phyloP scores from a whole-genome alignment of 2,329 filamentous ascomycete species.

The Arthrobotrys sinensis region DNA sequence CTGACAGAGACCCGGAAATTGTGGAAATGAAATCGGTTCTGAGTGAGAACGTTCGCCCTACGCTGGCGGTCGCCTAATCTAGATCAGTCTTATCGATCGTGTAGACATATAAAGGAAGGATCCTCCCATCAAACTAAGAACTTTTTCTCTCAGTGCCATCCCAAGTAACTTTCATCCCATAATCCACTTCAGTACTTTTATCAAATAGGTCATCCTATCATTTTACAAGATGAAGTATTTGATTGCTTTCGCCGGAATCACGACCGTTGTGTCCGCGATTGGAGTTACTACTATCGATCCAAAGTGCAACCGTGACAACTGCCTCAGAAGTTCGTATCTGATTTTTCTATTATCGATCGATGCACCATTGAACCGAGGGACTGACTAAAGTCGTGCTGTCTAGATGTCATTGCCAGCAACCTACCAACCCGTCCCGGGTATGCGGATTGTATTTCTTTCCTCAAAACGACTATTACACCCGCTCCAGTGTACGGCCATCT shows the following conservation, averaged over 20 bases:
- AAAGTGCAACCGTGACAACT: neutral
- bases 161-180: neutral
- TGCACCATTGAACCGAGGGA: neutral
- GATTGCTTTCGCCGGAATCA: neutral
- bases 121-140: too few species aligned
- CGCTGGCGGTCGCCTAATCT: neutral
- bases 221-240: slow-evolving; percentile 9
- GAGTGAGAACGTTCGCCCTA: neutral
- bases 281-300: neutral
- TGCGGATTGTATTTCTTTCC: neutral
- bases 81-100: too few species aligned
- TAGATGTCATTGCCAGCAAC: slow-evolving; percentile 1
- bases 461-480: neutral
- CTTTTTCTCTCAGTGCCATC: neutral
- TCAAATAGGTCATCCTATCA: neutral
- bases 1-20: slow-evolving; percentile 9
- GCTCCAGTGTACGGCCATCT: neutral
- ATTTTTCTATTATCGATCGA: too few species aligned
- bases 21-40: slow-evolving; percentile 13
- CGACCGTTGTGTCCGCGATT: neutral
- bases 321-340: slow-evolving; percentile 16
- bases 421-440: neutral
- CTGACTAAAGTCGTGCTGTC: neutral
- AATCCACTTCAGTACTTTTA: too few species aligned
- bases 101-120: neutral